Evolutionary conservation across 768 basidiomycete genomes (phyloP).

Genomic region (Cytidiella melzeri): DNA sequence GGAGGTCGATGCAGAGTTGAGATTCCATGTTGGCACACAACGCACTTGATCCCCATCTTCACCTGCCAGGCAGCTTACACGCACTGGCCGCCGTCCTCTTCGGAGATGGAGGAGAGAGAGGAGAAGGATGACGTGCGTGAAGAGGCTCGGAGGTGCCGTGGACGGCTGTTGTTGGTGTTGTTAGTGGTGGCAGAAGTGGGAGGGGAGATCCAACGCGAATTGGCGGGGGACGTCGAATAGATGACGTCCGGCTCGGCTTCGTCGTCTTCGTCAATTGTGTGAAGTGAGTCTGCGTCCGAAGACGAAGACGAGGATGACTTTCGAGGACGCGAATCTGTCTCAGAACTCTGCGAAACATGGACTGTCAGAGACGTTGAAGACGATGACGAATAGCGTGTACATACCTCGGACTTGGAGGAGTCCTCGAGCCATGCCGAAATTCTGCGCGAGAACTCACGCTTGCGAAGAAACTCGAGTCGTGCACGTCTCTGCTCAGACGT

Average conservation of each 20-base stretch:
- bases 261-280: not conserved
- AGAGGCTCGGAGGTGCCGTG: slow-evolving; percentile 6
- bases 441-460: slow-evolving; percentile 37
- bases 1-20: no score
- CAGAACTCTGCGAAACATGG: not conserved
- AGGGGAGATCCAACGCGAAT: not conserved
- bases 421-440: slow-evolving; percentile 32
- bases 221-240: slow-evolving; percentile 8
- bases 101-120: slow-evolving; percentile 10
- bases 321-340: not conserved
- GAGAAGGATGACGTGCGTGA: slow-evolving; percentile 8
- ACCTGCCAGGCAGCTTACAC: no score
- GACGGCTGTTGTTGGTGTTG: not conserved
- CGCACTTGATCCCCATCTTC: no score
- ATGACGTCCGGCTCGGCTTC: slow-evolving; percentile 10
- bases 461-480: slow-evolving; percentile 46
- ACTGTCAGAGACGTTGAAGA: not conserved
- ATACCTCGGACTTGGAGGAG: not conserved
- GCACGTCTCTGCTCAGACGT: slow-evolving; percentile 40
- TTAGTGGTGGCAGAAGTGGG: not conserved
- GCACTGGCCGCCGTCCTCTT: not conserved
- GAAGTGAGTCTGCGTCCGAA: not conserved
- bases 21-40: no score
- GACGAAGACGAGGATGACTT: not conserved
- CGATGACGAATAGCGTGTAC: not conserved